Evolutionary conservation across 305 asterid species (phyloP).

Genomic region (Fraxinus baroniana): DNA sequence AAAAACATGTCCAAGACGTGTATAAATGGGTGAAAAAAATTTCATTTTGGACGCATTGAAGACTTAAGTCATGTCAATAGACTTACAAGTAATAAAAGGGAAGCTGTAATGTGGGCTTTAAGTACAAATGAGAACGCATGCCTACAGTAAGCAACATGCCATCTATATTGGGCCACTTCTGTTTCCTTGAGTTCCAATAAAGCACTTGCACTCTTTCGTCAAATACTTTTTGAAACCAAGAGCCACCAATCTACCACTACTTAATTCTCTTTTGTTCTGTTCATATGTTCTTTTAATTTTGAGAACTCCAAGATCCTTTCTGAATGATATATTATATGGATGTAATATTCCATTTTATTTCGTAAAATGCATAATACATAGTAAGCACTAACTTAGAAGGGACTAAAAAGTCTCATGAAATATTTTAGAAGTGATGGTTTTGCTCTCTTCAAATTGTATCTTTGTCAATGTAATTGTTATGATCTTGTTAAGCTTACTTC

Average conservation of each 20-base stretch:
- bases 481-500: conserved; percentile 13
- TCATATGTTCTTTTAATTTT: not conserved
- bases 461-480: conserved; percentile 6
- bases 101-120: not conserved
- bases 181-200: not conserved
- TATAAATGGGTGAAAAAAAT: not conserved
- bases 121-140: not conserved
- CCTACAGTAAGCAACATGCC: not conserved
- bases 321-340: not conserved
- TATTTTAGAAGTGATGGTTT: not conserved
- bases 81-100: not conserved
- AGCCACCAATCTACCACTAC: not conserved
- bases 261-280: not conserved
- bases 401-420: not conserved
- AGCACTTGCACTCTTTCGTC: not conserved
- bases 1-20: not conserved
- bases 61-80: not conserved
- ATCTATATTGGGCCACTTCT: not conserved
- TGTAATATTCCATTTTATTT: not conserved
- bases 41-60: not conserved
- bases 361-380: not conserved
- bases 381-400: not conserved
- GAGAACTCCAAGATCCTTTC: not conserved
- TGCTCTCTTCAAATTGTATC: not conserved
- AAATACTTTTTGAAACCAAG: not conserved